Base-by-base conservation (phyloP, 352 stramenopile species). In the Lagenidium sp. region DNA sequence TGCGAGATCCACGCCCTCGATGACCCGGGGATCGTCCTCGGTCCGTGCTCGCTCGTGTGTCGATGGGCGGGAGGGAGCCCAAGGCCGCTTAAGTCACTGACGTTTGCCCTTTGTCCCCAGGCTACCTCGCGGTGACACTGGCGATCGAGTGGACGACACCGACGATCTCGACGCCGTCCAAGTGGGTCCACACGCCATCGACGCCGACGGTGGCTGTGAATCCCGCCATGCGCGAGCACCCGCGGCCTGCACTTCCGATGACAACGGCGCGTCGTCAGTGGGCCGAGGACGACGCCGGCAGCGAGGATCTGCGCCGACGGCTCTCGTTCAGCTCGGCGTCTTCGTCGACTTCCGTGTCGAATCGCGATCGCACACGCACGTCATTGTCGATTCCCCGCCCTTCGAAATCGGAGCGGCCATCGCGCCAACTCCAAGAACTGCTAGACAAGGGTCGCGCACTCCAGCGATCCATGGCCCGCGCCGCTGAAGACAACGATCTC, bases 281-380 rank as follows among this genome's bases (percentile, higher is more conserved):
- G n/a, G n/a, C n/a, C n/a, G n/a, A n/a, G n/a, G n/a, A n/a, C n/a
- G n/a, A n/a, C n/a, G n/a, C n/a, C n/a, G n/a, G n/a, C n/a, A n/a
- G n/a, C n/a, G n/a, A n/a, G n/a, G n/a, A n/a, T n/a, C n/a, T n/a
- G n/a, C 50, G 52, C 30, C 42, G 53, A 21, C 46, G 53, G 2
- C 53, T 61, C 19, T 61, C 53, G 18, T 62, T 62, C 31, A 57
- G 53, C 30, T 57, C 47, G 5, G 44, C 51, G 7, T 57, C 53
- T n/a, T 62, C 42, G 1, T 50, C 37, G 0, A 52, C 31, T n/a
- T 37, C 38, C 1, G 6, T 22, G 0, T 44, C 41, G 1, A 32
- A 32, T 32, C n/a, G 1, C 42, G 42, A 32, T 21, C 21, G 3
- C 34, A 36, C 5, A 32, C 28, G 8, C 8, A 32, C 8, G 8